Evolutionary conservation across 139 green algal genomes (phyloP).

Genomic region (Zygnema cylindricum): DNA sequence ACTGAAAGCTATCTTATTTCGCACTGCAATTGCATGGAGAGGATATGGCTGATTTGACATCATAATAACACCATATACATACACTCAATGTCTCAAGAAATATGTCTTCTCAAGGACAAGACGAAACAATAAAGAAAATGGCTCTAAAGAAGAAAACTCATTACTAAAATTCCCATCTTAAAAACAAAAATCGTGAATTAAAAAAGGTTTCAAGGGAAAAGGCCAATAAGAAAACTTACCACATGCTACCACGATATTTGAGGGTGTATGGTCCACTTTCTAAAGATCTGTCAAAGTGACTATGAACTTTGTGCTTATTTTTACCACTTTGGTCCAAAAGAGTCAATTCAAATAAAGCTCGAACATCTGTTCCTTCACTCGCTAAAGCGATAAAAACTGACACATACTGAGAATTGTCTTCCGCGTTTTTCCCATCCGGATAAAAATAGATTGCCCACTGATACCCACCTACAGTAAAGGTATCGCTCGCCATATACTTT

Average conservation of each 20-base stretch:
- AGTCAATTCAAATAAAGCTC: conserved; percentile 61
- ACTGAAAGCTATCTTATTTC: no score
- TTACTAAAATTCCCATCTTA: no score
- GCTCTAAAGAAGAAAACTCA: no score
- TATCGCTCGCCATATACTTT: conserved; percentile 63
- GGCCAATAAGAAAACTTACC: not conserved
- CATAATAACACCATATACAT: no score
- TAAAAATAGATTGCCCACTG: conserved; percentile 65
- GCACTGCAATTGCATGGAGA: no score
- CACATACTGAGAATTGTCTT: conserved; percentile 64
- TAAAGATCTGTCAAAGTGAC: conserved; percentile 56
- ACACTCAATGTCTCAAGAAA: no score
- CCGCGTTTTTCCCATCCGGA: conserved; percentile 61
- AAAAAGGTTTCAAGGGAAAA: no score
- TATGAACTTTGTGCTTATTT: conserved; percentile 58
- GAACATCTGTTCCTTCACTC: conserved; percentile 56
- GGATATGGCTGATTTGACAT: no score
- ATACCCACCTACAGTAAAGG: conserved; percentile 59
- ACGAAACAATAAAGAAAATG: no score
- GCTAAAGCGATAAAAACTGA: conserved; percentile 62
- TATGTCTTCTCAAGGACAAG: no score
- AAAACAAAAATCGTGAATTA: no score
- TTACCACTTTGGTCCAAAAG: conserved; percentile 60
- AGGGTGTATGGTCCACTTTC: conserved; percentile 61
- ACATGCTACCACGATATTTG: conserved; percentile 59